Conservation (phyloP, 2,329 filamentous ascomycete genomes). For the Cytospora piceae region DNA sequence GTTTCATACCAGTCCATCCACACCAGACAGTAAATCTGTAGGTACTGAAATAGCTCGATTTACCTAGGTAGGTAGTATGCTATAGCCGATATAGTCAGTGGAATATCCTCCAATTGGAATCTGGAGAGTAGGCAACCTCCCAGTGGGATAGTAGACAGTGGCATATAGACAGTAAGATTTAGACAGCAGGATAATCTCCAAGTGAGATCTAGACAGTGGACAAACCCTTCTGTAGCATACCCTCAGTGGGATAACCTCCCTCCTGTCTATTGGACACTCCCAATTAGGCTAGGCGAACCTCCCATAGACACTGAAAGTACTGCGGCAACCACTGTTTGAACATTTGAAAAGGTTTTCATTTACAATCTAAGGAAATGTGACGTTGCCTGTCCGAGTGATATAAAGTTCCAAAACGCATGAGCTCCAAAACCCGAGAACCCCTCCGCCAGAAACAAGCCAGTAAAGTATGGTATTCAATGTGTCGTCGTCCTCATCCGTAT, state of each 20-base stretch:
- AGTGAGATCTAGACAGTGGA: too few species aligned
- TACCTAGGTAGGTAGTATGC: too few species aligned
- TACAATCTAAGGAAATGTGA: constrained; percentile 39
- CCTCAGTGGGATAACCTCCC: too few species aligned
- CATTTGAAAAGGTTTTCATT: constrained; percentile 40
- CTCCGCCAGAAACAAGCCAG: constrained; percentile 26
- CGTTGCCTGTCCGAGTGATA: constrained; percentile 25
- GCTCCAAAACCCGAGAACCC: constrained; percentile 25
- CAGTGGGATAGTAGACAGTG: too few species aligned
- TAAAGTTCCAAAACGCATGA: constrained; percentile 33
- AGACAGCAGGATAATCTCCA: too few species aligned
- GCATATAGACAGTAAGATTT: too few species aligned
- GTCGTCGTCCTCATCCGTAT: constrained; percentile 38
- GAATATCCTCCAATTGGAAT: too few species aligned
- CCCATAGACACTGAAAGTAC: constrained; percentile 6
- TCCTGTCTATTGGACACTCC: neutral
- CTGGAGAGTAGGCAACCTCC: too few species aligned
- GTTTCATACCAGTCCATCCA: neutral
- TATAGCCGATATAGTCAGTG: too few species aligned
- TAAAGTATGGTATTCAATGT: constrained; percentile 31
- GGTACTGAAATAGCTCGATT: too few species aligned
- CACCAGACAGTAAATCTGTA: neutral
- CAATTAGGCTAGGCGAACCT: neutral
- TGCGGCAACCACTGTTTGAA: neutral
- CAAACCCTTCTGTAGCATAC: too few species aligned